A percentile compares a stretch with the other conserved stretches of the same genome.
Evolutionary conservation across 2,329 filamentous ascomycete genomes (phyloP).

Genomic region (Sporothrix dimorphospora): DNA sequence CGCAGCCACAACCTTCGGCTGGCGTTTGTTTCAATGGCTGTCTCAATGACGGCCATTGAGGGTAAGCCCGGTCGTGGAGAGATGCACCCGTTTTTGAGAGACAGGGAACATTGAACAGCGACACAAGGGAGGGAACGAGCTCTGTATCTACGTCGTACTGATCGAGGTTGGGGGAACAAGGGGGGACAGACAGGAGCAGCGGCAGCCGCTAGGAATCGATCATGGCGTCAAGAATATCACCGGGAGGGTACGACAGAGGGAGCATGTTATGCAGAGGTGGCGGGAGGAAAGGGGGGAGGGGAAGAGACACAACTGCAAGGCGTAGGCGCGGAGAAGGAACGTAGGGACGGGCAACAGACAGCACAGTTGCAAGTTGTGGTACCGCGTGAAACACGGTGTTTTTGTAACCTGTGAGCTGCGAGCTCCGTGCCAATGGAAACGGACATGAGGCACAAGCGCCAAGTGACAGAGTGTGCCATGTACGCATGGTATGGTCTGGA

Average conservation of each 20-base stretch:
- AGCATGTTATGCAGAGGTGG: neutral
- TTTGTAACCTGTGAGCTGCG: neutral
- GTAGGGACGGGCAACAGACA: neutral
- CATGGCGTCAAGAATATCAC: neutral
- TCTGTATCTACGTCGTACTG: no score
- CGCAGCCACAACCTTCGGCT: neutral
- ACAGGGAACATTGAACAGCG: no score
- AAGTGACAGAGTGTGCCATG: slow-evolving; percentile 7
- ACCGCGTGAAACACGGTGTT: neutral
- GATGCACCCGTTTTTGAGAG: no score
- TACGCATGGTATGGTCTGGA: neutral
- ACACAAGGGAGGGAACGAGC: no score
- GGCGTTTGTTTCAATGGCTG: no score
- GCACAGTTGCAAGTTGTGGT: slow-evolving; percentile 1
- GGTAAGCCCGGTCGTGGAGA: no score
- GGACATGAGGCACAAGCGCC: neutral
- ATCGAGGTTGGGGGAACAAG: no score
- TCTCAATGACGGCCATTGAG: no score
- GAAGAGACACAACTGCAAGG: neutral
- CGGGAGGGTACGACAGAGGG: neutral
- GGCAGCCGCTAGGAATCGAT: neutral
- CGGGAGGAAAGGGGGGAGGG: neutral
- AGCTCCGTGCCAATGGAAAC: neutral
- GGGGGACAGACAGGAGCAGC: neutral
- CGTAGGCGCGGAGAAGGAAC: neutral